A percentile compares a stretch with the other conserved stretches of the same genome.
phyloP scores from a whole-genome alignment of 2,329 filamentous ascomycete species.

The Drechmeria coniospora region DNA sequence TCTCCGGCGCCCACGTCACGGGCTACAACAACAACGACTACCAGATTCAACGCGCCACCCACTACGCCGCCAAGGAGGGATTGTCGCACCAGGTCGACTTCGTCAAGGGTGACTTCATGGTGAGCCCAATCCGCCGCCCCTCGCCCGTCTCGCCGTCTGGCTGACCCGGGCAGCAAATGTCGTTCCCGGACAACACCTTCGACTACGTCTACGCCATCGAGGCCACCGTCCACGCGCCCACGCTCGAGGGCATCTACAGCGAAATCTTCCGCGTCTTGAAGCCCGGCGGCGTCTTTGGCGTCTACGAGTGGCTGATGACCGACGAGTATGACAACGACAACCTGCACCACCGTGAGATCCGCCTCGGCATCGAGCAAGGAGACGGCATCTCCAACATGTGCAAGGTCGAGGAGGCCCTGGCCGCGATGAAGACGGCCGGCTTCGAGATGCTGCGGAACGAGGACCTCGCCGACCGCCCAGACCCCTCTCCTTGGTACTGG shows the following conservation, averaged over 20 bases:
- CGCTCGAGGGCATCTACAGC: conserved; percentile 79
- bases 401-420: conserved; percentile 62
- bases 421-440: conserved; percentile 73
- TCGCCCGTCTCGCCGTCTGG: not conserved
- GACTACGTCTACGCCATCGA: conserved; percentile 96
- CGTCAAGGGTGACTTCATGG: conserved; percentile 96
- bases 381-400: conserved; percentile 98
- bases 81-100: conserved; percentile 68
- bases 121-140: conserved; percentile 14
- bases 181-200: conserved; percentile 80
- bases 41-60: conserved; percentile 86
- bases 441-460: conserved; percentile 75
- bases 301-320: conserved; percentile 99
- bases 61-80: conserved; percentile 69
- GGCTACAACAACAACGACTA: conserved; percentile 99
- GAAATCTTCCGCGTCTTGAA: conserved; percentile 93
- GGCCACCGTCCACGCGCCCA: conserved; percentile 87
- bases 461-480: conserved; percentile 66
- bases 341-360: conserved; percentile 72
- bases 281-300: conserved; percentile 87
- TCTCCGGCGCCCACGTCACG: conserved; percentile 75
- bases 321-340: conserved; percentile 86
- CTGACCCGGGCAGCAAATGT: conserved; percentile 45
- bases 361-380: conserved; percentile 87
- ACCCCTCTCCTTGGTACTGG: conserved; percentile 84